Conservation (phyloP, 768 basidiomycete species). For the Pleurotus citrinopileatus region DNA sequence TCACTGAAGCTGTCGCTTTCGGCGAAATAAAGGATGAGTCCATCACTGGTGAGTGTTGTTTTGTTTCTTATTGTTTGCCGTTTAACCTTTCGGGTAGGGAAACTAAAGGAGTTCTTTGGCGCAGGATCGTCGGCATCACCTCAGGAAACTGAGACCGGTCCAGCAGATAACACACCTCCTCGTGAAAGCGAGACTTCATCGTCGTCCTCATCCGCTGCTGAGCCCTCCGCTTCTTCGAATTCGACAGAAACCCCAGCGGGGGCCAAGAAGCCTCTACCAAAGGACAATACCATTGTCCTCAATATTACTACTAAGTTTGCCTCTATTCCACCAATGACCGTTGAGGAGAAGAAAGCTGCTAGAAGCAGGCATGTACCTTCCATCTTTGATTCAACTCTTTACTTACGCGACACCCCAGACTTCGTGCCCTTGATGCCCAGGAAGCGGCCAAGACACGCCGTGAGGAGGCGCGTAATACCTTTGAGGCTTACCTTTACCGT, state of each 20-base stretch:
- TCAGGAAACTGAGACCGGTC: slow-evolving; percentile 35
- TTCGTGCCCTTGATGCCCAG: slow-evolving; percentile 73
- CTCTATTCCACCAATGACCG: slow-evolving; percentile 72
- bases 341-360: slow-evolving; percentile 70
- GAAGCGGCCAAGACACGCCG: slow-evolving; percentile 74
- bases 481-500: slow-evolving; percentile 93
- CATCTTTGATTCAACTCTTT: slow-evolving; percentile 6
- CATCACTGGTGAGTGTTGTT: slow-evolving; percentile 51
- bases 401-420: slow-evolving; percentile 36
- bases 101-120: slow-evolving; percentile 87
- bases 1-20: slow-evolving; percentile 74
- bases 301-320: slow-evolving; percentile 62
- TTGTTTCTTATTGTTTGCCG: slow-evolving; percentile 2
- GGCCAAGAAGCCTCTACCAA: slow-evolving; percentile 30
- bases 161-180: slow-evolving; percentile 42
- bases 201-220: slow-evolving; percentile 25
- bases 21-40: slow-evolving; percentile 84
- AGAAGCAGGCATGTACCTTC: slow-evolving; percentile 60
- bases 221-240: slow-evolving; percentile 24
- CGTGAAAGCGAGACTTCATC: slow-evolving; percentile 32
- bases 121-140: slow-evolving; percentile 44
- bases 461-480: slow-evolving; percentile 87
- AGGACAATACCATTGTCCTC: slow-evolving; percentile 66
- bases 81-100: slow-evolving; percentile 43
- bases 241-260: slow-evolving; percentile 32